Base-by-base conservation (phyloP, 495 filamentous ascomycete genomes). In the Achaetomiella virescens region DNA sequence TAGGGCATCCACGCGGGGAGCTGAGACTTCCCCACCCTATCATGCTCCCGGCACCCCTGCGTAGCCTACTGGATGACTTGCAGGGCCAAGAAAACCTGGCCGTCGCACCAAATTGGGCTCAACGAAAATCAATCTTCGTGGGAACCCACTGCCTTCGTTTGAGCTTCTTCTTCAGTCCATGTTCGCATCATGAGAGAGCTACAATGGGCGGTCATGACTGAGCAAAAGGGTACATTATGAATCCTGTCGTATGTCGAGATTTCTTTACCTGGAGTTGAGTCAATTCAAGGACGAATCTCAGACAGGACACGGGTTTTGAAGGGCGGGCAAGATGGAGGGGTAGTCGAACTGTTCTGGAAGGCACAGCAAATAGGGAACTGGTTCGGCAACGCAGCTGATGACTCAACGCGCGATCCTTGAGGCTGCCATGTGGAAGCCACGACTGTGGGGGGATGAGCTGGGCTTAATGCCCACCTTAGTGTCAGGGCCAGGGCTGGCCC, bases 341-440 rank as follows among this genome's bases (percentile, higher is more conserved):
- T 36, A 24, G 47, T 9, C 25, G 54, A 61, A 61, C 54, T 57
- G 17, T 64, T 64, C 62, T 64, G 59, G 62, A 64, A 64, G 62
- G 54, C 48, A 31, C 27, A n/a, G n/a, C n/a, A n/a, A n/a, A n/a
- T n/a, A n/a, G n/a, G n/a, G n/a, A n/a, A n/a, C n/a, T n/a, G n/a
- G n/a, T n/a, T n/a, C n/a, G n/a, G 38, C 20, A 43, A 14, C 15
- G 8, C 20, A 43, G 41, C 10, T 14, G 31, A 47, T 55, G 52
- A 55, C 52, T 47, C 45, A 55, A 10, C 22, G 27, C 9, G 27
- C 9, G 27, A 31, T 31, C 27, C 27, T 31, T 31, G 27, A 29
- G 15, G 36, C 33, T 52, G 41, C 41, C 41, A 52, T 57, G 46
- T 57, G 54, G 54, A 48, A 48, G 52, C 21, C 36, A 25, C 44